Evolutionary conservation across 2,329 filamentous ascomycete species (phyloP).

Genomic region (Lachnellula suecica): DNA sequence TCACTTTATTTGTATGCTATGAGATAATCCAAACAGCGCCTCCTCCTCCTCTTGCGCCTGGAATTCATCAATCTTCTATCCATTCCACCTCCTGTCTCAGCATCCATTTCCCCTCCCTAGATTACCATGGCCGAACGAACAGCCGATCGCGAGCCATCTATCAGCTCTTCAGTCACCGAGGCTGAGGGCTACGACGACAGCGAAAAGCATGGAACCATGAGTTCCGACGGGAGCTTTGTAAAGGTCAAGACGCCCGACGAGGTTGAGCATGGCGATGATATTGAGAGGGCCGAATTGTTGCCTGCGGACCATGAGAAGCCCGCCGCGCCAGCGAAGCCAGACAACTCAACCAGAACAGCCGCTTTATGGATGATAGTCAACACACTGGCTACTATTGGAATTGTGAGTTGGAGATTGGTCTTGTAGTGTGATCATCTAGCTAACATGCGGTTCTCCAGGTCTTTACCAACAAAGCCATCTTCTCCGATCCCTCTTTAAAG

Average conservation of each 20-base stretch:
- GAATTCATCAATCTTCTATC: no score
- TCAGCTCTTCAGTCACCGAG: slow-evolving; percentile 29
- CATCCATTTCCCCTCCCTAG: neutral
- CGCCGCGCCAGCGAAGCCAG: slow-evolving; percentile 22
- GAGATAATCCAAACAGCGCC: no score
- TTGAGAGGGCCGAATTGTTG: slow-evolving; percentile 43
- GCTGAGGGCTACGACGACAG: slow-evolving; percentile 27
- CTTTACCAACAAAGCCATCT: slow-evolving; percentile 71
- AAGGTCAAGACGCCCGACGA: slow-evolving; percentile 32
- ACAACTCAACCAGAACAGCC: slow-evolving; percentile 37
- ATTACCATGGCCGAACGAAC: slow-evolving; percentile 27
- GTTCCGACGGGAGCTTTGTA: slow-evolving; percentile 22
- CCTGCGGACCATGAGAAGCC: slow-evolving; percentile 35
- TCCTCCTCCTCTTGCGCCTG: neutral
- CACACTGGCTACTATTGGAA: slow-evolving; percentile 61
- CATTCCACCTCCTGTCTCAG: neutral
- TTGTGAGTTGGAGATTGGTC: slow-evolving; percentile 43
- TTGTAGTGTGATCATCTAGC: neutral
- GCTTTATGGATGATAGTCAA: slow-evolving; percentile 60
- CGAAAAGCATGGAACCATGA: slow-evolving; percentile 21
- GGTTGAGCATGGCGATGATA: slow-evolving; percentile 38
- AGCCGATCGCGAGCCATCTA: slow-evolving; percentile 23
- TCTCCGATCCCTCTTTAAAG: slow-evolving; percentile 60
- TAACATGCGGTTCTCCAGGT: slow-evolving; percentile 32
- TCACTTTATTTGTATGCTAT: neutral